These are phyloP conservation scores for Aspergillus persii DNA, from an alignment of 2,329 filamentous ascomycete species.

Conservation along the genomic window DNA sequence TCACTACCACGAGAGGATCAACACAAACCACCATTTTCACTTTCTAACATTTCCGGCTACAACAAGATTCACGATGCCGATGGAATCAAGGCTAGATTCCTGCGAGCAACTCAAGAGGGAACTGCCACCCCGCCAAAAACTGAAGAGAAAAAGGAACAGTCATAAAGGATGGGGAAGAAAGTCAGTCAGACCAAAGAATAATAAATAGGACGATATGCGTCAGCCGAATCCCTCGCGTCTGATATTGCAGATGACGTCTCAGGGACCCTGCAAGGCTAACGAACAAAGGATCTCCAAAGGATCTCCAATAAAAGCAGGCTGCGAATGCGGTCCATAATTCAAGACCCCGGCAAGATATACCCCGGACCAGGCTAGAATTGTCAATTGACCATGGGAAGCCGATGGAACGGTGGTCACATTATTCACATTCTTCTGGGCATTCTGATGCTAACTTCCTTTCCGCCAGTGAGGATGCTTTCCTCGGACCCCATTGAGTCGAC, in stretches of 20 bases:
- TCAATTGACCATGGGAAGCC: not conserved
- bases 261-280: not conserved
- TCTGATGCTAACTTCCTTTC: not conserved
- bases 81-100: not conserved
- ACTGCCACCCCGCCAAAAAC: not conserved
- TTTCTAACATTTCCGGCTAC: not conserved
- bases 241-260: not conserved
- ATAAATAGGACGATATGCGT: not conserved
- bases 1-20: too few species aligned
- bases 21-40: not conserved
- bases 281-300: not conserved
- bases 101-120: not conserved
- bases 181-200: not conserved
- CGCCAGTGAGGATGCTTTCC: constrained; percentile 3
- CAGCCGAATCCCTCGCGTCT: not conserved
- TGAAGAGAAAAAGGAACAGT: not conserved
- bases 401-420: not conserved
- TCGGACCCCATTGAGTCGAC: constrained; percentile 4
- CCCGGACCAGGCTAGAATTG: too few species aligned
- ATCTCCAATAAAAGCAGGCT: not conserved
- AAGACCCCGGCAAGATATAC: not conserved
- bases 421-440: not conserved
- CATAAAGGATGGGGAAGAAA: not conserved
- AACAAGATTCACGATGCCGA: not conserved
- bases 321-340: not conserved